Percentiles rank a stretch among this genome's conserved stretches.
phyloP scores from a whole-genome alignment of 495 filamentous ascomycete species.

The Penicillium canariense region DNA sequence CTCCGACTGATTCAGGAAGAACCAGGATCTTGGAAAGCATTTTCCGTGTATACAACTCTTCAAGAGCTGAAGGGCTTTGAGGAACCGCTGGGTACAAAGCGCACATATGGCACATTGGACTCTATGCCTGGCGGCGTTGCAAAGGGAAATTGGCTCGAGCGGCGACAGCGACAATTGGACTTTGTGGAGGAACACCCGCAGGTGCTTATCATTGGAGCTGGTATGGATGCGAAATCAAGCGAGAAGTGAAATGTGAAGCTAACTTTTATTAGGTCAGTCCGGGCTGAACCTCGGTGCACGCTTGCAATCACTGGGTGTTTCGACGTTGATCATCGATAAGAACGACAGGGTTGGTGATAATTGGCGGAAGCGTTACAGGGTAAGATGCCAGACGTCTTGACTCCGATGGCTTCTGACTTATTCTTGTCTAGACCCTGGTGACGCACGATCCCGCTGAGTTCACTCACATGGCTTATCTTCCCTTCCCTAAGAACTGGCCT shows the following conservation, averaged over 20 bases:
- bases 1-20: constrained; percentile 49
- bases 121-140: constrained; percentile 54
- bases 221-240: constrained; percentile 10
- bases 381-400: constrained; percentile 13
- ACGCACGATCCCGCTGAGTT: constrained; percentile 68
- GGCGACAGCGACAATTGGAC: constrained; percentile 52
- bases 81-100: constrained; percentile 47
- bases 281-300: constrained; percentile 64
- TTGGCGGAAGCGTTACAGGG: constrained; percentile 65
- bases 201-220: constrained; percentile 65
- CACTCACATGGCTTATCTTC: constrained; percentile 71
- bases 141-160: constrained; percentile 68
- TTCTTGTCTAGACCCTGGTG: constrained; percentile 19
- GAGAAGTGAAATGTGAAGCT: background rate
- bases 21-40: constrained; percentile 60
- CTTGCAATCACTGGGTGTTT: constrained; percentile 65
- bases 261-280: constrained; percentile 36
- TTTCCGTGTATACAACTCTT: constrained; percentile 60
- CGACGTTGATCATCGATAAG: constrained; percentile 62
- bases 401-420: background rate
- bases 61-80: constrained; percentile 50
- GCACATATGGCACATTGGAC: constrained; percentile 55
- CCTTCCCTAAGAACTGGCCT: constrained; percentile 66
- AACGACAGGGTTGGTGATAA: constrained; percentile 70
- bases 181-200: constrained; percentile 58